A percentile compares a stretch with the other conserved stretches of the same genome.
Evolutionary conservation across 1,139 yeast species (phyloP).

Genomic region (Hyphopichia burtonii): DNA sequence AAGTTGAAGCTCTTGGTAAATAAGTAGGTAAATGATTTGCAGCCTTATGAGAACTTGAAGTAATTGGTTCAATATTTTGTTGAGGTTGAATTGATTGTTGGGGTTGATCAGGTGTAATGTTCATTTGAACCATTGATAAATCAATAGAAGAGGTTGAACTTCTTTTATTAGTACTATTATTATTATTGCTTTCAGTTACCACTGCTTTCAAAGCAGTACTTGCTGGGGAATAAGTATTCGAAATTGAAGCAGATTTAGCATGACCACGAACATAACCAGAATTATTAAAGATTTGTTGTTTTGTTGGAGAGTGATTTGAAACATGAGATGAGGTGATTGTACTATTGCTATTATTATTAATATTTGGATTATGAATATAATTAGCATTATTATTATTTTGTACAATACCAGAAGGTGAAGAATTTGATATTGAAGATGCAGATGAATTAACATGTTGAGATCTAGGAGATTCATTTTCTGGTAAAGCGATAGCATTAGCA

Average conservation of each 20-base stretch:
- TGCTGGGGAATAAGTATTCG: slow-evolving; percentile 47
- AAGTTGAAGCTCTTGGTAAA: slow-evolving; percentile 42
- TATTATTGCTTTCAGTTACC: slow-evolving; percentile 38
- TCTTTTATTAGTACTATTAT: slow-evolving; percentile 11
- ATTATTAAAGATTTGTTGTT: slow-evolving; percentile 7
- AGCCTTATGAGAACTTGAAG: slow-evolving; percentile 2
- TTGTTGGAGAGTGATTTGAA: slow-evolving; percentile 15
- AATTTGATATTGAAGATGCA: neutral
- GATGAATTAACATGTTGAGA: neutral
- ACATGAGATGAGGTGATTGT: slow-evolving; percentile 3
- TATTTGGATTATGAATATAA: neutral
- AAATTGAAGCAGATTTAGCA: slow-evolving; percentile 34
- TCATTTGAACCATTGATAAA: slow-evolving; percentile 7
- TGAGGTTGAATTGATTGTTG: neutral
- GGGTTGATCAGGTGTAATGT: neutral
- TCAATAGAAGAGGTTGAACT: slow-evolving; percentile 19
- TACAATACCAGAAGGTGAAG: neutral
- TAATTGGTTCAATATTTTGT: slow-evolving; percentile 2
- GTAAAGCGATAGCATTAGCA: slow-evolving; percentile 44
- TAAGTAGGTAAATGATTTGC: slow-evolving; percentile 16
- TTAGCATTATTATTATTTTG: neutral
- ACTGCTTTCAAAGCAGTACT: slow-evolving; percentile 68
- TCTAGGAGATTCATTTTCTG: slow-evolving; percentile 8
- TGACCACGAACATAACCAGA: slow-evolving; percentile 23
- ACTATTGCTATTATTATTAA: neutral